Base-by-base conservation (phyloP, 1,284 basidiomycete species). In the Uromyces viciae-fabae region DNA sequence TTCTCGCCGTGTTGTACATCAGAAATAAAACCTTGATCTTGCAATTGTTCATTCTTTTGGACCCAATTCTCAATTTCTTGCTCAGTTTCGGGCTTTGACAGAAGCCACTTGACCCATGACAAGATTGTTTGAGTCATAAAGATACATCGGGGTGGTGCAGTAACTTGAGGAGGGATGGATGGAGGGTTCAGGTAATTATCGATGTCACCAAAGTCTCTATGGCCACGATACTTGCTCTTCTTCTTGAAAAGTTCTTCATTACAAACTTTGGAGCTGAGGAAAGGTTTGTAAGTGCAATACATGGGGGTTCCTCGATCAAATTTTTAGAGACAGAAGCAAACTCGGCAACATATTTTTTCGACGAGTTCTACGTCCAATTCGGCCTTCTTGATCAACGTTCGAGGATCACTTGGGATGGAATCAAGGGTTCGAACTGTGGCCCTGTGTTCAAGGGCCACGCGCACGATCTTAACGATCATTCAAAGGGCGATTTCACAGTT, bases 51-150 rank as follows among this genome's bases (percentile, higher is more conserved):
- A 40, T 60, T 52, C 14, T 33, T 2, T 54, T 36, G 46, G 52
- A 22, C n/a, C 72, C 60, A 77, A 5, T 49, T 38, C 3, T 66
- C 42, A 0, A 77, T 69, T 17, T 28, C 75, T 54, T 52, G n/a
- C 49, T 77, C 75, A 38, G 49, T 69, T 8, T 66, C 46, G 0
- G 75, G 62, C 64, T 56, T 77, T 42, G n/a, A 40, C 33, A 77
- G 42, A 54, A 77, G 49, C 75, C 42, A 77, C 42, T 33, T 54
- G 7, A 56, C 8, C 60, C 75, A 77, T 52, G 75, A 25, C n/a
- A 56, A 68, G 9, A 76, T 64, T 2, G 14, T 36, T 46, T 75
- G 56, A 40, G 28, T 46, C 4, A 64, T n/a, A 64, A 43, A 76
- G 15, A 68, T 19, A 49, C 43, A 46, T 3, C 28, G 49, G 28